These are phyloP conservation scores for Neopestalotiopsis sp. DNA, from an alignment of 2,329 filamentous ascomycete species.

Conservation along the genomic window DNA sequence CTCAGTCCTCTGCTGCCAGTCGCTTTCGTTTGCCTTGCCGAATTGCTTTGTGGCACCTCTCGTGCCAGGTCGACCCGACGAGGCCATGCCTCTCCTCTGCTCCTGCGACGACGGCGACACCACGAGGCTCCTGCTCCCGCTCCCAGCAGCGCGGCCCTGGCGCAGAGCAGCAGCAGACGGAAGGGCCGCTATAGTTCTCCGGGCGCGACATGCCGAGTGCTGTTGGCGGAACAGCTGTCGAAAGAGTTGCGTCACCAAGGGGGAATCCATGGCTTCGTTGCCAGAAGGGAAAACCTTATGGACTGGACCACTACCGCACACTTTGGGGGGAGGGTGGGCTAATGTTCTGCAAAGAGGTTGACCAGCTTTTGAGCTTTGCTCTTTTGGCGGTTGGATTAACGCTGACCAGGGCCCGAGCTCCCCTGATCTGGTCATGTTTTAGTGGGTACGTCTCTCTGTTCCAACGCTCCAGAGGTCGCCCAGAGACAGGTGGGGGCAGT, in stretches of 20 bases:
- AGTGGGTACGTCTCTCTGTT: neutral
- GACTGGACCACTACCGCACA: neutral
- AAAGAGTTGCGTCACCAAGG: slow-evolving; percentile 78
- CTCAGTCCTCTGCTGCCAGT: slow-evolving; percentile 86
- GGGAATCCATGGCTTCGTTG: slow-evolving; percentile 74
- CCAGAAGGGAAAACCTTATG: neutral
- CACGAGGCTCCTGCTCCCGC: slow-evolving; percentile 29
- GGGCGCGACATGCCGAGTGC: slow-evolving; percentile 68
- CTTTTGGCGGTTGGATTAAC: slow-evolving; percentile 18
- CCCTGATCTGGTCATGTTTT: slow-evolving; percentile 5
- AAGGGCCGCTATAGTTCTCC: slow-evolving; percentile 48
- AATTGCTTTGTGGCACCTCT: slow-evolving; percentile 33
- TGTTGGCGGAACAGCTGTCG: slow-evolving; percentile 83
- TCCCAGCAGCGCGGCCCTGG: slow-evolving; percentile 37
- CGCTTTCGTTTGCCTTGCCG: slow-evolving; percentile 60
- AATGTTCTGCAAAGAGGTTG: neutral
- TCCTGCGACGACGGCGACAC: slow-evolving; percentile 30
- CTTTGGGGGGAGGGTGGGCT: slow-evolving; percentile 8
- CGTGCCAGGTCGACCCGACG: slow-evolving; percentile 24
- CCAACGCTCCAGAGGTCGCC: too few species aligned
- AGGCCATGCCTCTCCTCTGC: slow-evolving; percentile 38
- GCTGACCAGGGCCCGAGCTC: slow-evolving; percentile 32
- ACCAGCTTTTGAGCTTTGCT: slow-evolving; percentile 22
- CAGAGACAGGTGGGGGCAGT: neutral
- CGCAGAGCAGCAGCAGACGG: slow-evolving; percentile 42